phyloP scores from a whole-genome alignment of 2,329 filamentous ascomycete species.

The Byssochlamys sp. region DNA sequence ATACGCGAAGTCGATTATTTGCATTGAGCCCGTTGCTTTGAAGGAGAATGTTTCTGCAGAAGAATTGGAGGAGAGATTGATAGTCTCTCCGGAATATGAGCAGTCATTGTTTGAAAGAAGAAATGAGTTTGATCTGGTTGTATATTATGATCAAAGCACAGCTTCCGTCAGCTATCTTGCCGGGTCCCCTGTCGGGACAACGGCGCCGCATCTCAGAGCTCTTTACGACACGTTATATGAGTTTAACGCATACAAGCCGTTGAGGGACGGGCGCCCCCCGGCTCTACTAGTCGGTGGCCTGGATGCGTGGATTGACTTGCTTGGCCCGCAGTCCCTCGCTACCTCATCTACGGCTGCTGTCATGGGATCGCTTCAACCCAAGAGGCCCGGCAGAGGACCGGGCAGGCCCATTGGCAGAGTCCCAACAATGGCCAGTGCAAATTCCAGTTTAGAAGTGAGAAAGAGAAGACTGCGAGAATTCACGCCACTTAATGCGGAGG shows the following conservation, averaged over 20 bases:
- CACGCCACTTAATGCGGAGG: conserved; percentile 67
- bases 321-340: conserved; percentile 59
- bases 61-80: conserved; percentile 45
- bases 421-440: conserved; percentile 42
- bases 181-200: conserved; percentile 37
- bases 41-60: conserved; percentile 59
- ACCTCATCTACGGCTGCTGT: conserved; percentile 47
- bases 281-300: conserved; percentile 74
- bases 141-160: conserved; percentile 74
- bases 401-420: conserved; percentile 44
- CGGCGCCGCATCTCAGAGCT: conserved; percentile 53
- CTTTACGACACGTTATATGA: conserved; percentile 72
- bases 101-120: conserved; percentile 61
- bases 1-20: conserved; percentile 71
- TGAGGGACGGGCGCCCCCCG: conserved; percentile 56
- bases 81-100: conserved; percentile 49
- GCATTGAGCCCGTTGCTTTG: conserved; percentile 73
- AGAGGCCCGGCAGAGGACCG: conserved; percentile 26
- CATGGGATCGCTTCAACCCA: conserved; percentile 35
- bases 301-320: conserved; percentile 74
- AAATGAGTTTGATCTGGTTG: conserved; percentile 71
- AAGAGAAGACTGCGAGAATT: conserved; percentile 50
- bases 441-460: conserved; percentile 45
- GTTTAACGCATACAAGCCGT: conserved; percentile 68
- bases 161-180: conserved; percentile 49